Conservation (phyloP, 1,139 yeast species). For the Torulaspora globosa region DNA sequence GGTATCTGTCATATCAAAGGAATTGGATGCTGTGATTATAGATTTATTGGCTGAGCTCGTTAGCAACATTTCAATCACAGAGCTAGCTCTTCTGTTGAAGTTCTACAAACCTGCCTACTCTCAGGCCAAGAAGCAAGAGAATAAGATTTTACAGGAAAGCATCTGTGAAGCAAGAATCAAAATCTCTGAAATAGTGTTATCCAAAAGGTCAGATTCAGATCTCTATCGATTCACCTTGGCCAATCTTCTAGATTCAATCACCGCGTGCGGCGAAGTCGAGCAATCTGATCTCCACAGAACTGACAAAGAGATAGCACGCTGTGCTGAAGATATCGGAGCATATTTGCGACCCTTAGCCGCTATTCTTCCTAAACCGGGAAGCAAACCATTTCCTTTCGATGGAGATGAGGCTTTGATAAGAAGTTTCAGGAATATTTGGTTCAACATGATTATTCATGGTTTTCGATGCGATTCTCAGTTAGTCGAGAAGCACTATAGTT, state of each 20-base stretch:
- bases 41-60: conserved; percentile 53
- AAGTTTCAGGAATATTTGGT: conserved; percentile 88
- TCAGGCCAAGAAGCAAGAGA: conserved; percentile 40
- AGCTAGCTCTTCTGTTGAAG: conserved; percentile 48
- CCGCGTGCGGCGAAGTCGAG: conserved; percentile 78
- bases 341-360: conserved; percentile 72
- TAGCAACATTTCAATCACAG: conserved; percentile 49
- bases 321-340: conserved; percentile 69
- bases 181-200: conserved; percentile 48
- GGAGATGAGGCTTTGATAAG: conserved; percentile 33
- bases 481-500: conserved; percentile 45
- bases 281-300: conserved; percentile 77
- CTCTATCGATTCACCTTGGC: conserved; percentile 56
- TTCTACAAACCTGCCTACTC: conserved; percentile 42
- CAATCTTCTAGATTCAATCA: conserved; percentile 62
- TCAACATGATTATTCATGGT: conserved; percentile 89
- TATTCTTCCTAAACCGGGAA: conserved; percentile 57
- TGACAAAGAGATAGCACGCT: conserved; percentile 69
- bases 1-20: conserved; percentile 44
- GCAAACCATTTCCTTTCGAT: conserved; percentile 41
- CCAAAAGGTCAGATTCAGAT: conserved; percentile 40
- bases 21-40: conserved; percentile 43
- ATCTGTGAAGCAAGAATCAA: conserved; percentile 48
- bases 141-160: conserved; percentile 37
- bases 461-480: conserved; percentile 59